phyloP scores from a whole-genome alignment of 208 protist genomes.

The Trypanosomatidae sp. region DNA sequence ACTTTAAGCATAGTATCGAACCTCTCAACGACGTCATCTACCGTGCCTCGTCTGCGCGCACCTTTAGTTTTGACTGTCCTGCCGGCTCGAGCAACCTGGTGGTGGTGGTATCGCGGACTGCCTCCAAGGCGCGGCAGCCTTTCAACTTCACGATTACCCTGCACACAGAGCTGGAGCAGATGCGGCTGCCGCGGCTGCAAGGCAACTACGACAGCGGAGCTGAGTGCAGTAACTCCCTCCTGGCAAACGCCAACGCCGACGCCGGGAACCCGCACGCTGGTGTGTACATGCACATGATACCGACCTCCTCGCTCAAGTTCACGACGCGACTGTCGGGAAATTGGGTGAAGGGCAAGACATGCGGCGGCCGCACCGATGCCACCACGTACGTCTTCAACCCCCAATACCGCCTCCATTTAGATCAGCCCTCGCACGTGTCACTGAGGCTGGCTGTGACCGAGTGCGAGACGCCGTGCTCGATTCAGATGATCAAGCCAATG shows the following conservation, averaged over 20 bases:
- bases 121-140: slow-evolving; percentile 35
- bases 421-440: slow-evolving; percentile 57
- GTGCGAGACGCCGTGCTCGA: slow-evolving; percentile 36
- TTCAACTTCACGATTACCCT: slow-evolving; percentile 86
- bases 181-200: slow-evolving; percentile 33
- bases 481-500: slow-evolving; percentile 37
- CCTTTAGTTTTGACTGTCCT: slow-evolving; percentile 83
- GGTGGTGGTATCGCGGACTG: slow-evolving; percentile 55
- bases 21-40: slow-evolving; percentile 68
- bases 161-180: slow-evolving; percentile 75
- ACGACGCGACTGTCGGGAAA: slow-evolving; percentile 37
- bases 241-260: slow-evolving; percentile 29
- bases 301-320: slow-evolving; percentile 44
- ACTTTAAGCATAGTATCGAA: slow-evolving; percentile 46
- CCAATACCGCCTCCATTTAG: slow-evolving; percentile 69
- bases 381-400: slow-evolving; percentile 71
- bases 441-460: slow-evolving; percentile 43
- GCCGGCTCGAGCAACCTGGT: slow-evolving; percentile 67
- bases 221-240: slow-evolving; percentile 25
- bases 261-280: slow-evolving; percentile 31
- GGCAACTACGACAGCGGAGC: slow-evolving; percentile 10
- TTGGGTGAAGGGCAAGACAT: slow-evolving; percentile 77
- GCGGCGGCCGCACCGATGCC: slow-evolving; percentile 57
- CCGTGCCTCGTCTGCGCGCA: slow-evolving; percentile 56
- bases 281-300: slow-evolving; percentile 85